Evolutionary conservation across 2,329 filamentous ascomycete genomes (phyloP), one percentile per base, ranked within the genome.

Genomic region (Metarhizium anisopliae): DNA sequence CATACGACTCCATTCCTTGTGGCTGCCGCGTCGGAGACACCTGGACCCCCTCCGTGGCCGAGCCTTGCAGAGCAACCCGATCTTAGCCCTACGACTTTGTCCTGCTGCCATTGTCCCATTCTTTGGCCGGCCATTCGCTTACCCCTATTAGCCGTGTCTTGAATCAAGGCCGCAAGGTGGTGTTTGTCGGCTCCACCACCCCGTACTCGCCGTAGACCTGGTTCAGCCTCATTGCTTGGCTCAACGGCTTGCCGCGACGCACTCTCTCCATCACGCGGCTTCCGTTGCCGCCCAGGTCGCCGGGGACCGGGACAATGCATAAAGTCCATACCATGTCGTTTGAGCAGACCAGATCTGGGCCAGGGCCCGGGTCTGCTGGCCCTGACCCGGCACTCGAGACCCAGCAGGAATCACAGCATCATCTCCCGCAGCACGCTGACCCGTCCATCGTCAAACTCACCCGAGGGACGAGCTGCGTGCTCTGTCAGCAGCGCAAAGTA

Each of bases 401-500:
- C n/a, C 54, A 14, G 40, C 63, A 61, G 47, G 55, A 47, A 14
- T 59, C 60, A 40, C 57, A 42, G 47, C 64, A 62, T 29, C 64
- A 62, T 29, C 51, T 51, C 47, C 64, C 50, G 50, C 64, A 62
- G 50, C 61, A 63, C 50, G 59, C 61, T 30, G 77, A 80, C 58
- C 64, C 73, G 54, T 72, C 74, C 43, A 69, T 72, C 55, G 68
- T 79, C 61, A 83, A 83, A 68, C 69, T 83, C 61, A 83, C 80
- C 43, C 75, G 81, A 52, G 80, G 80, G 57, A 80, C 81, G 59
- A 82, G 80, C 58, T 93, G 89, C 64, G 77, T 89, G 14, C 76
- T 85, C 20, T 93, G 89, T 65, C 87, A 91, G 66, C 86, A 88
- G 67, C 82, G 86, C 58, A 90, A 90, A 68, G 80, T 90, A 47